Conservation (phyloP, 495 filamentous ascomycete species). For the Penicillium nucicola region DNA sequence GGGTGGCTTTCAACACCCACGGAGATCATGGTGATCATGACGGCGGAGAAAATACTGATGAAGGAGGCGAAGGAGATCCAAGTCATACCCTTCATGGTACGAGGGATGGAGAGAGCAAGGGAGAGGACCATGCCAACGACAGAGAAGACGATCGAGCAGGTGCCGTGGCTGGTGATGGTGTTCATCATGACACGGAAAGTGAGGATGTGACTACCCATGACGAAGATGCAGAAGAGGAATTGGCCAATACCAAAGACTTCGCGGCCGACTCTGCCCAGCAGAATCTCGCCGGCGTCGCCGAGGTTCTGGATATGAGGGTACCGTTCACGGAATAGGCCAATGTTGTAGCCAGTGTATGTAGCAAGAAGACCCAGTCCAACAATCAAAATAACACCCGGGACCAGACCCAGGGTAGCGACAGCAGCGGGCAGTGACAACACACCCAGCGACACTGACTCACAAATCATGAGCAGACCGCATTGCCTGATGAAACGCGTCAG, state of each 20-base stretch:
- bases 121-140: constrained; percentile 62
- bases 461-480: constrained; percentile 57
- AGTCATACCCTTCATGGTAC: constrained; percentile 57
- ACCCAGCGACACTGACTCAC: constrained; percentile 69
- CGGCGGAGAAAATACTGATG: constrained; percentile 35
- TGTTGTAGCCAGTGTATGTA: constrained; percentile 73
- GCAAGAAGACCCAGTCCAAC: constrained; percentile 62
- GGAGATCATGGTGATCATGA: constrained; percentile 69
- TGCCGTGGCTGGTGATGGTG: constrained; percentile 59
- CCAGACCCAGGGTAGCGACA: constrained; percentile 62
- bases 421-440: constrained; percentile 60
- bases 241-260: constrained; percentile 66
- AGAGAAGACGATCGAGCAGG: constrained; percentile 68
- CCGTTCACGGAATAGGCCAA: constrained; percentile 69
- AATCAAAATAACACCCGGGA: constrained; percentile 60
- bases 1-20: constrained; percentile 51
- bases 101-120: constrained; percentile 59
- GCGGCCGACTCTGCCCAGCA: constrained; percentile 47
- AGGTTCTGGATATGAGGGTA: constrained; percentile 67
- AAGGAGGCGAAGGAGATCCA: constrained; percentile 60
- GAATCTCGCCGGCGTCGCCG: constrained; percentile 56
- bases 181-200: constrained; percentile 69
- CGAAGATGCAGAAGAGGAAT: constrained; percentile 68
- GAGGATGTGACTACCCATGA: constrained; percentile 73
- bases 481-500: constrained; percentile 21